Conservation (phyloP, 129 eudicot species). For the Lactuca sativa region DNA sequence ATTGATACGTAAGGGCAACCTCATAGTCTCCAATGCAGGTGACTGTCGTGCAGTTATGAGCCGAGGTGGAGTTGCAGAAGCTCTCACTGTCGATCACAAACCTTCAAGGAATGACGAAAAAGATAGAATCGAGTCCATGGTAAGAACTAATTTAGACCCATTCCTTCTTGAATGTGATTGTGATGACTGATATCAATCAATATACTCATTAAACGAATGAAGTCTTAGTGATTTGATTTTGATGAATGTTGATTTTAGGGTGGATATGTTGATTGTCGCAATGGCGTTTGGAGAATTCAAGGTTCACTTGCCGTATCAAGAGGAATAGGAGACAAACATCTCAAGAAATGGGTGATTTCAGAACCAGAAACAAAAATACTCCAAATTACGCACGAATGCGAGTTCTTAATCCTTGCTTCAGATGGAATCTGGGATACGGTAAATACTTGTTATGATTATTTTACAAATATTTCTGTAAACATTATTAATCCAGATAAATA, state of each 20-base stretch:
- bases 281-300: constrained; percentile 91
- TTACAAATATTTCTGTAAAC: no score
- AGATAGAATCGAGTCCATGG: constrained; percentile 61
- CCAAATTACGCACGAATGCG: constrained; percentile 52
- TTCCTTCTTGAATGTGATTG: neutral
- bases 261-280: constrained; percentile 77
- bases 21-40: constrained; percentile 82
- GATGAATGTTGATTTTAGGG: constrained; percentile 47
- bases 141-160: constrained; percentile 14
- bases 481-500: no score
- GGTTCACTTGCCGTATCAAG: constrained; percentile 94
- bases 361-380: constrained; percentile 69
- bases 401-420: constrained; percentile 81
- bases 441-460: constrained; percentile 1
- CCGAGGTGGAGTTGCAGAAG: constrained; percentile 81
- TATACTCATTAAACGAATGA: neutral
- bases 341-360: constrained; percentile 73
- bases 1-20: constrained; percentile 53
- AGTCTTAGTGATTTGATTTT: constrained; percentile 8
- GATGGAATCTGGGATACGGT: constrained; percentile 97
- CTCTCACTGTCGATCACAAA: constrained; percentile 75
- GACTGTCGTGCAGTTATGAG: constrained; percentile 91
- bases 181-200: neutral
- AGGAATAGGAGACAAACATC: constrained; percentile 74
- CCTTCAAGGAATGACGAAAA: constrained; percentile 74